These are phyloP conservation scores for Lathyrus aphaca DNA, from an alignment of 306 rosid species.

Conservation along the genomic window DNA sequence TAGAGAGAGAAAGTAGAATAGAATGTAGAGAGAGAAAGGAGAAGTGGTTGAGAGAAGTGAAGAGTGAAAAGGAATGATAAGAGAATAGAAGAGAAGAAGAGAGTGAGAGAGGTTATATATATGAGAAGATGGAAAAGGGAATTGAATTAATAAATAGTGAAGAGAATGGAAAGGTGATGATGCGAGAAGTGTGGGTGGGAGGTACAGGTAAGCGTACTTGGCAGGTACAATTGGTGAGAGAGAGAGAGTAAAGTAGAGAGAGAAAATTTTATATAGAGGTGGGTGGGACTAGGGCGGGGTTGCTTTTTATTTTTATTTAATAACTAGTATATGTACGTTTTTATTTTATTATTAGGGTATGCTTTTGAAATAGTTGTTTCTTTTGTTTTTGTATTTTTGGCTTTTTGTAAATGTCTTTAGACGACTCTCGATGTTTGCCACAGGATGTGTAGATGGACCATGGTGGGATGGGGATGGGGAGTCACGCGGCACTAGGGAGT, in stretches of 20 bases:
- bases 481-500: background rate
- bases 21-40: background rate
- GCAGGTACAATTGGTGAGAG: conserved; percentile 68
- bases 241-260: background rate
- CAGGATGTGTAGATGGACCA: background rate
- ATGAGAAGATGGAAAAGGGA: conserved; percentile 14
- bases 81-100: background rate
- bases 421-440: conserved; percentile 8
- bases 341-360: background rate
- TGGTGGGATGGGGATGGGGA: background rate
- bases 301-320: background rate
- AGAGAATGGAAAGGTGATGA: conserved; percentile 68
- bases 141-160: background rate
- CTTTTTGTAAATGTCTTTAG: background rate
- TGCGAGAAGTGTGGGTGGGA: conserved; percentile 63
- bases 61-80: conserved; percentile 30
- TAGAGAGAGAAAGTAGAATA: background rate
- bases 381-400: background rate
- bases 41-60: conserved; percentile 30
- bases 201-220: conserved; percentile 98
- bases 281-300: conserved; percentile 15
- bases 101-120: conserved; percentile 3
- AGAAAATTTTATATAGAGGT: background rate
- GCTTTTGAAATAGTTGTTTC: background rate
- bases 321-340: background rate